A percentile compares a stretch with the other conserved stretches of the same genome.
Evolutionary conservation across 495 filamentous ascomycete species (phyloP).

Genomic region (Echria macrotheca): DNA sequence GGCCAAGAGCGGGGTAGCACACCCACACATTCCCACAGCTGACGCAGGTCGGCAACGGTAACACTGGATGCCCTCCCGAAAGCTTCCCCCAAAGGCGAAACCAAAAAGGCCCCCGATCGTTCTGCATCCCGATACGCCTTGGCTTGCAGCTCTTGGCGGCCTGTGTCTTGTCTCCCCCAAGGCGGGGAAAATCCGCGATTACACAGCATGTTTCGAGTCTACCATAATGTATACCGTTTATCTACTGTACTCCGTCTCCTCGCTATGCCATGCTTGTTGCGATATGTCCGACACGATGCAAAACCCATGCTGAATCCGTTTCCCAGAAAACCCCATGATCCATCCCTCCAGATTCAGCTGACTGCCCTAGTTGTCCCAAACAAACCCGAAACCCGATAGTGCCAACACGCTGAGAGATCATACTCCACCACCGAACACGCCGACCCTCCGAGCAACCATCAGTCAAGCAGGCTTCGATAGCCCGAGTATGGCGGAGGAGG

Average conservation of each 20-base stretch:
- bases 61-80: no score
- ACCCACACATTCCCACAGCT: background rate
- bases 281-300: no score
- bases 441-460: background rate
- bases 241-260: no score
- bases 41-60: no score
- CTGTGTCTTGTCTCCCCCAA: background rate
- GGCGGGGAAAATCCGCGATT: no score
- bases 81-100: no score
- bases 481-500: slow-evolving; percentile 20
- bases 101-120: no score
- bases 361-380: background rate
- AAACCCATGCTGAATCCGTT: slow-evolving; percentile 1
- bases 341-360: background rate
- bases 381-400: slow-evolving; percentile 2
- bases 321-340: background rate
- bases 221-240: no score
- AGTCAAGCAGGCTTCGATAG: slow-evolving; percentile 19
- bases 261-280: no score
- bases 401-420: background rate
- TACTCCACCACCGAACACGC: background rate
- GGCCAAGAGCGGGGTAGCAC: slow-evolving; percentile 10
- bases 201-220: no score
- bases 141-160: slow-evolving; percentile 11
- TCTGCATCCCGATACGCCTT: slow-evolving; percentile 1